Conservation (phyloP, 345 rosid species). For the Moricandia moricandioides region DNA sequence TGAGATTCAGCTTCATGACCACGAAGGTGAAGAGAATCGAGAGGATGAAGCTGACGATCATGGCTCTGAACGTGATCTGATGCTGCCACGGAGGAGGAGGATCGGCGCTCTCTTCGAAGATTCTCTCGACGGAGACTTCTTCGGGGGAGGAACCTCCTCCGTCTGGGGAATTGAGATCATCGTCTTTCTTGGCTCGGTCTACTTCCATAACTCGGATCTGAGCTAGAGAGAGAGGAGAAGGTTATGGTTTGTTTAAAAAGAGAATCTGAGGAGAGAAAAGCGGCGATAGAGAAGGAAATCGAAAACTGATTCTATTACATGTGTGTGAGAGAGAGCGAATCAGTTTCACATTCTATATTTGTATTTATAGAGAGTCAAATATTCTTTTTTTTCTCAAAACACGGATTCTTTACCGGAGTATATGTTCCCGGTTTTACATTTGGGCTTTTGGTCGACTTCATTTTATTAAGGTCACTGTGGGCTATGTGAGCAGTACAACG, state of each 20-base stretch:
- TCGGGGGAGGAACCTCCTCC: slow-evolving; percentile 12
- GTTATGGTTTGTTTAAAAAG: background rate
- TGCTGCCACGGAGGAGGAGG: slow-evolving; percentile 65
- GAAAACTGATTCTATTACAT: slow-evolving; percentile 14
- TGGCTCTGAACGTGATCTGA: slow-evolving; percentile 62
- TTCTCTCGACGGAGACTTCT: slow-evolving; percentile 46
- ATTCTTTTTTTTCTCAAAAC: no score
- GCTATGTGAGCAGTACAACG: no score
- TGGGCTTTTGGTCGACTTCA: no score
- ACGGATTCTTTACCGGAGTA: no score
- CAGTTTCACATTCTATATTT: slow-evolving; percentile 9
- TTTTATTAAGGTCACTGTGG: no score
- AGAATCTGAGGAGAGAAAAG: slow-evolving; percentile 6
- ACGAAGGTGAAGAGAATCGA: slow-evolving; percentile 64
- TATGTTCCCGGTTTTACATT: no score
- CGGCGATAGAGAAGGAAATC: background rate
- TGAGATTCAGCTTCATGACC: slow-evolving; percentile 68
- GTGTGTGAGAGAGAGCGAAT: slow-evolving; percentile 9
- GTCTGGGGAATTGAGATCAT: slow-evolving; percentile 10
- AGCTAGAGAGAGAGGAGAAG: background rate
- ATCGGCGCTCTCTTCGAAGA: slow-evolving; percentile 41
- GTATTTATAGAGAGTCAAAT: no score
- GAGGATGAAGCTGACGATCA: slow-evolving; percentile 56
- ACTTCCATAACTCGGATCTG: slow-evolving; percentile 31
- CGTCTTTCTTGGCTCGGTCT: slow-evolving; percentile 15